phyloP scores from a whole-genome alignment of 176 grass and related monocot species.

The Ampelocalamus luodianensis region DNA sequence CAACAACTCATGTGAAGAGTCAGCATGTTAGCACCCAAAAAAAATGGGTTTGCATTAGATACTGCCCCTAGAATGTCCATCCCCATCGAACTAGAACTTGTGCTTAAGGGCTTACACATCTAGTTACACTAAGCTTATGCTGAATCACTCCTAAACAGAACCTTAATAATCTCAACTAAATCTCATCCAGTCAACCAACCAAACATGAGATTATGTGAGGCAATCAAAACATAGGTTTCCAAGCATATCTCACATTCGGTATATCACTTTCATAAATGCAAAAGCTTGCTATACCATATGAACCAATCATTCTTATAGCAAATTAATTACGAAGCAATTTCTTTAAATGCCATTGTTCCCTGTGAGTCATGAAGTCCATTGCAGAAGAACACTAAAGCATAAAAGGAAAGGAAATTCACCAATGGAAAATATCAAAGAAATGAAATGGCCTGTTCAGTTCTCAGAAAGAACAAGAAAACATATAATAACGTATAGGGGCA shows the following conservation, averaged over 20 bases:
- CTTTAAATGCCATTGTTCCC: not conserved
- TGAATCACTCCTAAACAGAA: not conserved
- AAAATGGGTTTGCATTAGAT: not conserved
- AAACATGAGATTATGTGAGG: not conserved
- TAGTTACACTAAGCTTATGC: not conserved
- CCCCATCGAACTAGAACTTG: not conserved
- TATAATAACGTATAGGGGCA: not conserved
- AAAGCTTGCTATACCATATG: not conserved
- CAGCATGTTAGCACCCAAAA: not conserved
- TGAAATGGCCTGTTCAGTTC: not conserved
- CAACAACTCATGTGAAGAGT: not conserved
- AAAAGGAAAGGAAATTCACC: not conserved
- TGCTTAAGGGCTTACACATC: not conserved
- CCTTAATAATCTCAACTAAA: not conserved
- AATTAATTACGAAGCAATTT: not conserved
- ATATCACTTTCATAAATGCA: constrained; percentile 12
- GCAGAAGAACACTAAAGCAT: not conserved
- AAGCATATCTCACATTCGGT: not conserved
- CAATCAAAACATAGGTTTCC: not conserved
- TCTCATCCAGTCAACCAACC: not conserved
- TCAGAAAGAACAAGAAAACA: not conserved
- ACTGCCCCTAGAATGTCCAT: not conserved
- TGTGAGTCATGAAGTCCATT: constrained; percentile 6
- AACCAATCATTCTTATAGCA: not conserved
- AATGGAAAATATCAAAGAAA: not conserved